Percentiles rank a stretch among this genome's conserved stretches.
Conservation (phyloP, 129 eudicot species). For the Cynara cardunculus region DNA sequence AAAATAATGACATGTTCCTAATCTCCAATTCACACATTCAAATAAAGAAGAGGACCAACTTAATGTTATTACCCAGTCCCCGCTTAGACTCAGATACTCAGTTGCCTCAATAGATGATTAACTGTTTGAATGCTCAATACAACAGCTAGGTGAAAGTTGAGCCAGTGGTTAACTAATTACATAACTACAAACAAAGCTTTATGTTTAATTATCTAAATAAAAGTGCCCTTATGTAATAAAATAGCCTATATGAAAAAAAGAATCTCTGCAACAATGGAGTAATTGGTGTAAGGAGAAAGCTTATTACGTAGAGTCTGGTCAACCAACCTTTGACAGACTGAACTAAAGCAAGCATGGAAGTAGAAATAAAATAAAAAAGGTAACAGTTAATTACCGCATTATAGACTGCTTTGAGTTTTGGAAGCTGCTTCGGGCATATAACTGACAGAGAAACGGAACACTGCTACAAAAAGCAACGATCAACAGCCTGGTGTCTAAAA, state of each 20-base stretch:
- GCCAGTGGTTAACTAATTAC: too few species aligned
- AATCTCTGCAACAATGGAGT: too few species aligned
- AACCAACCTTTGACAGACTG: conserved; percentile 7
- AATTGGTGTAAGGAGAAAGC: background rate
- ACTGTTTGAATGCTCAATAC: too few species aligned
- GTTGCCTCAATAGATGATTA: too few species aligned
- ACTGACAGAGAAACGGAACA: conserved; percentile 80
- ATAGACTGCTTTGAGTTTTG: conserved; percentile 75
- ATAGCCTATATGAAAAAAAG: too few species aligned
- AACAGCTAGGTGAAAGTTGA: too few species aligned
- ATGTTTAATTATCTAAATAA: background rate
- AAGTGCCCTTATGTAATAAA: background rate
- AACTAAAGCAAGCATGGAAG: background rate
- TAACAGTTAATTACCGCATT: conserved; percentile 56
- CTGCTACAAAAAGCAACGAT: conserved; percentile 43
- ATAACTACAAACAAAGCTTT: background rate
- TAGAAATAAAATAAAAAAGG: background rate
- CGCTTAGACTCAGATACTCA: too few species aligned
- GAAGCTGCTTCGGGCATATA: conserved; percentile 87
- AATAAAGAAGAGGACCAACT: too few species aligned
- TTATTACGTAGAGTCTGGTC: background rate
- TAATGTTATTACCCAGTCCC: too few species aligned
- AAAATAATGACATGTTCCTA: too few species aligned
- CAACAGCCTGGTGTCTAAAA: conserved; percentile 7
- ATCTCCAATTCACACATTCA: too few species aligned